A percentile compares a stretch with the other conserved stretches of the same genome.
Conservation (phyloP, 225 moss, liverwort and hornwort genomes). For the Pleurozium schreberi region DNA sequence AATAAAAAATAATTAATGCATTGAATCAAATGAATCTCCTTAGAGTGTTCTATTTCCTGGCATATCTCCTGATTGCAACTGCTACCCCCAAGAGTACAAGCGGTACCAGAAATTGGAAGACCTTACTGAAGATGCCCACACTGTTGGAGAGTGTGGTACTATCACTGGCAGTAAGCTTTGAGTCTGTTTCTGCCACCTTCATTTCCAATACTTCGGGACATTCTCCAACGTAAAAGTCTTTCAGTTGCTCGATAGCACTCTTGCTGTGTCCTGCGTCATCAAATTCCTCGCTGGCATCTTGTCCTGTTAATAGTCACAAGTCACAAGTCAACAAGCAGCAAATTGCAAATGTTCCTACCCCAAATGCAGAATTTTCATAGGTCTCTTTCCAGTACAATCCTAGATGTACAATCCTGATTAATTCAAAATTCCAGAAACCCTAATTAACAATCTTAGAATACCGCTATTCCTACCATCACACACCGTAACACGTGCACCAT, state of each 20-base stretch:
- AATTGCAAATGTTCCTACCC: not conserved
- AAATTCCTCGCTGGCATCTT: conserved; percentile 66
- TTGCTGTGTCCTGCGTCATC: conserved; percentile 72
- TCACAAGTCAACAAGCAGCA: not conserved
- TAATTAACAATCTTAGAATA: not conserved
- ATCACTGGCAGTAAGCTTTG: conserved; percentile 7
- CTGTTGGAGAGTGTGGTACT: not conserved
- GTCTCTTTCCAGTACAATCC: not conserved
- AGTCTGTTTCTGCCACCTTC: not conserved
- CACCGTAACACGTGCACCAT: not conserved
- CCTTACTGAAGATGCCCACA: conserved; percentile 13
- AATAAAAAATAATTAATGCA: not conserved
- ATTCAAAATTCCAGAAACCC: not conserved
- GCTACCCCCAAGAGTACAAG: conserved; percentile 44
- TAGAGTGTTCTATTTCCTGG: not conserved
- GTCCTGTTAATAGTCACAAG: conserved; percentile 6
- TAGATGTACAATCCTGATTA: not conserved
- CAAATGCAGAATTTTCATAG: not conserved
- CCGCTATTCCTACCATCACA: not conserved
- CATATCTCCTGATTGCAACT: conserved; percentile 28
- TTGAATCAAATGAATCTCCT: not conserved
- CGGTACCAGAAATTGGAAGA: conserved; percentile 45
- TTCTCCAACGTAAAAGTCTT: conserved; percentile 54
- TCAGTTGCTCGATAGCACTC: conserved; percentile 53
- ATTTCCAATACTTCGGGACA: conserved; percentile 15